phyloP scores from a whole-genome alignment of 1,284 basidiomycete genomes.

The Sanghuangporus sanghuang region DNA sequence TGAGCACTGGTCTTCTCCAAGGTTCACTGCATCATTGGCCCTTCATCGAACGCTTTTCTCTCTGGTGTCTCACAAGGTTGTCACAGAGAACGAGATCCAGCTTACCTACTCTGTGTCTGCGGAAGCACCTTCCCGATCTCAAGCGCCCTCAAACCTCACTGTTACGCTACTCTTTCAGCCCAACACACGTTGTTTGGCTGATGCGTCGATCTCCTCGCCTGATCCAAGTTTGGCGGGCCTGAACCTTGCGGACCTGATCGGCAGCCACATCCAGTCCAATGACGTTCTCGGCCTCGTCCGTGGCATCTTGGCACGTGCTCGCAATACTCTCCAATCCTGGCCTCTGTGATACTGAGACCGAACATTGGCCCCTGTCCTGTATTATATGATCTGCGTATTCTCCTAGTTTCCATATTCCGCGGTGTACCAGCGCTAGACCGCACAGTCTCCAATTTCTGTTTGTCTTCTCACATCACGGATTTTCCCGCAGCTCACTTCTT shows the following conservation, averaged over 20 bases:
- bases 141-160: slow-evolving; percentile 20
- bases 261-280: slow-evolving; percentile 58
- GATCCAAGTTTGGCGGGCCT: slow-evolving; percentile 37
- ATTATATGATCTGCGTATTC: not conserved
- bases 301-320: slow-evolving; percentile 49
- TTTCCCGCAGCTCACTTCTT: too few species aligned
- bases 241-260: slow-evolving; percentile 57
- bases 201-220: slow-evolving; percentile 49
- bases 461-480: too few species aligned
- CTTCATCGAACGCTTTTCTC: slow-evolving; percentile 60
- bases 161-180: slow-evolving; percentile 63
- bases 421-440: not conserved
- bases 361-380: not conserved
- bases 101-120: slow-evolving; percentile 46
- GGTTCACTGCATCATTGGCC: slow-evolving; percentile 63
- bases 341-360: not conserved
- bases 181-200: slow-evolving; percentile 56
- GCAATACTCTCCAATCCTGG: slow-evolving; percentile 26
- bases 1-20: slow-evolving; percentile 26
- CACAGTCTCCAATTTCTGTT: too few species aligned
- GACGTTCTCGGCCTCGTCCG: slow-evolving; percentile 68
- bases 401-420: not conserved
- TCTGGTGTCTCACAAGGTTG: slow-evolving; percentile 52
- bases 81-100: slow-evolving; percentile 70
- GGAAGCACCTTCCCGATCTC: not conserved